Evolutionary conservation across 169 alveolate genomes (phyloP).

Genomic region (Plasmodium billcollinsi): DNA sequence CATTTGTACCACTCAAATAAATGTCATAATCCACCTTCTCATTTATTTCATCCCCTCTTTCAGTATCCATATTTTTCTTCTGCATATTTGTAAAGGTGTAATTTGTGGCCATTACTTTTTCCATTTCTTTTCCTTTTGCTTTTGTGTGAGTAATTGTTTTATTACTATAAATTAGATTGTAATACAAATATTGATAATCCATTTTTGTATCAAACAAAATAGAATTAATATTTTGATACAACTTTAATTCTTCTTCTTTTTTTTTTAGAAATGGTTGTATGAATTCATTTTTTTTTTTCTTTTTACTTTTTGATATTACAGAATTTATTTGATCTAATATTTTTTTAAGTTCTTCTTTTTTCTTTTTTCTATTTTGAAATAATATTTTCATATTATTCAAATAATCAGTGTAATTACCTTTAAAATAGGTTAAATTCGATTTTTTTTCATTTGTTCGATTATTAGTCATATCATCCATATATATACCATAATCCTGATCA

Average conservation of each 20-base stretch:
- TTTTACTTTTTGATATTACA: slow-evolving; percentile 34
- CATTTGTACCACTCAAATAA: background rate
- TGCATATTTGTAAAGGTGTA: background rate
- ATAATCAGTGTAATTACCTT: slow-evolving; percentile 51
- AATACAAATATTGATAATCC: slow-evolving; percentile 71
- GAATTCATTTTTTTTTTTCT: slow-evolving; percentile 69
- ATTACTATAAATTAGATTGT: slow-evolving; percentile 42
- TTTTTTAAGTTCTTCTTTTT: slow-evolving; percentile 72
- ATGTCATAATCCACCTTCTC: background rate
- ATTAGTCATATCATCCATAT: background rate
- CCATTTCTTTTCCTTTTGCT: background rate
- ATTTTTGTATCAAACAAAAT: slow-evolving; percentile 17
- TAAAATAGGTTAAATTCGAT: slow-evolving; percentile 35
- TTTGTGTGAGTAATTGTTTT: background rate
- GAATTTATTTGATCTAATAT: slow-evolving; percentile 58
- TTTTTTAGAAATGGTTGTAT: slow-evolving; percentile 45
- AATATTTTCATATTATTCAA: slow-evolving; percentile 60
- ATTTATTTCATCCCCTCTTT: background rate
- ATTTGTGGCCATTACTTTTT: background rate
- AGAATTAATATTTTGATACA: slow-evolving; percentile 50
- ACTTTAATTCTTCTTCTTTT: slow-evolving; percentile 62
- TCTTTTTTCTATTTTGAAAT: slow-evolving; percentile 53
- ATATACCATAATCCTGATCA: no score
- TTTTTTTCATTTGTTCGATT: background rate
- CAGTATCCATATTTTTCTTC: background rate